Percentiles rank a stretch among this genome's conserved stretches.
phyloP scores from a whole-genome alignment of 2,329 filamentous ascomycete genomes.

The Microsporum audouinii region DNA sequence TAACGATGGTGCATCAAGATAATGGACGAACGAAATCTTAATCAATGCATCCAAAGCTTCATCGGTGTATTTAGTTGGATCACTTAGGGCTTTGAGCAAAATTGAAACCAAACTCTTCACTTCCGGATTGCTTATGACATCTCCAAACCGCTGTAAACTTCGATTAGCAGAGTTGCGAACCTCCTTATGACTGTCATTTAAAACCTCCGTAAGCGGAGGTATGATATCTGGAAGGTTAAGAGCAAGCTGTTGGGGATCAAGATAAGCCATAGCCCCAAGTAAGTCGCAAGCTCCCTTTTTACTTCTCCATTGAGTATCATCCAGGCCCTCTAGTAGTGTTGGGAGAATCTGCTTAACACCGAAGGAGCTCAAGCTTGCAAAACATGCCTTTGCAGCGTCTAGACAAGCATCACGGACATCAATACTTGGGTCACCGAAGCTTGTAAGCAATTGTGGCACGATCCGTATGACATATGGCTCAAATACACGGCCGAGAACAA shows the following conservation, averaged over 20 bases:
- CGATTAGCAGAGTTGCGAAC: constrained; percentile 84
- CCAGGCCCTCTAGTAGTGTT: constrained; percentile 78
- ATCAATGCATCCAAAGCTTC: constrained; percentile 87
- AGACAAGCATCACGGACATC: constrained; percentile 90
- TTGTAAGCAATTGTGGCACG: constrained; percentile 75
- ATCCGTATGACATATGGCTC: constrained; percentile 96
- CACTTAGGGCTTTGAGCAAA: constrained; percentile 88
- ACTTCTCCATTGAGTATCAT: constrained; percentile 94
- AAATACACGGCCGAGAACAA: constrained; percentile 75
- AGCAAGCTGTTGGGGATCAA: constrained; percentile 89
- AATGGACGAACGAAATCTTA: constrained; percentile 97
- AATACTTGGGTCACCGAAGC: constrained; percentile 77
- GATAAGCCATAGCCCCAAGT: constrained; percentile 94
- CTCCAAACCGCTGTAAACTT: constrained; percentile 92
- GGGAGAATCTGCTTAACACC: constrained; percentile 92
- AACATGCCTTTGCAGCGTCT: constrained; percentile 87
- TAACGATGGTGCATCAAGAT: constrained; percentile 91
- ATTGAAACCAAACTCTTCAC: constrained; percentile 86
- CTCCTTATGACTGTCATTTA: constrained; percentile 98
- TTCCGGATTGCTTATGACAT: constrained; percentile 96
- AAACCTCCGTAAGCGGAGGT: constrained; percentile 79
- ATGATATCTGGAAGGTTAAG: constrained; percentile 92
- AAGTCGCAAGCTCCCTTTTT: constrained; percentile 97
- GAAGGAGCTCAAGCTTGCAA: constrained; percentile 83
- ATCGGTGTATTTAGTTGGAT: constrained; percentile 94